phyloP scores from a whole-genome alignment of 352 stramenopile species.

The Globisporangium paroecandrum region DNA sequence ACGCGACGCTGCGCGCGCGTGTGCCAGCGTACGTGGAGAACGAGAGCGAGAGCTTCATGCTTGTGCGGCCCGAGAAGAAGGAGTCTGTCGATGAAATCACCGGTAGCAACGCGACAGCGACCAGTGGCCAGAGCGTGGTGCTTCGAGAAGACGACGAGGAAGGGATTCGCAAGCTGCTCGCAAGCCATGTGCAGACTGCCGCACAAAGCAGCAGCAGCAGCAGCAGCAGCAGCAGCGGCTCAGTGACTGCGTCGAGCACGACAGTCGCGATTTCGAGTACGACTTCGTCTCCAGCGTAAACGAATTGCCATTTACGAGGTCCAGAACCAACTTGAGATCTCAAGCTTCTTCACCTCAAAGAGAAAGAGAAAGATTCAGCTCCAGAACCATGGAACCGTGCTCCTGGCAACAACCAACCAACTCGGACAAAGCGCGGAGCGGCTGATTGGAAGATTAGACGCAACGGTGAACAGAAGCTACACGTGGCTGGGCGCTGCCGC shows the following conservation, averaged over 20 bases:
- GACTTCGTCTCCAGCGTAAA: background rate
- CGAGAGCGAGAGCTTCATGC: constrained; percentile 64
- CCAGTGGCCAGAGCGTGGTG: constrained; percentile 25
- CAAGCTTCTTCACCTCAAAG: background rate
- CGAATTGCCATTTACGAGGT: background rate
- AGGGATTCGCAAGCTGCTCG: constrained; percentile 30
- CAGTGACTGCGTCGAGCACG: constrained; percentile 9
- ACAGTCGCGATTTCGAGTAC: background rate
- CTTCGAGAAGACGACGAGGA: constrained; percentile 40
- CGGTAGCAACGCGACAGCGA: constrained; percentile 2
- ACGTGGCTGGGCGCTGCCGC: background rate
- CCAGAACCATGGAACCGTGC: background rate
- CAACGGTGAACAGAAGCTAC: background rate
- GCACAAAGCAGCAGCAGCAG: constrained; percentile 1
- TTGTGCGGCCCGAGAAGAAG: constrained; percentile 56
- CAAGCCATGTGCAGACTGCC: constrained; percentile 4
- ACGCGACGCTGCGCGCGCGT: constrained; percentile 66
- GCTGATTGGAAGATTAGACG: background rate
- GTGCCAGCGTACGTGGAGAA: constrained; percentile 66
- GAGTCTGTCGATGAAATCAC: constrained; percentile 16
- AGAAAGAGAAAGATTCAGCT: background rate
- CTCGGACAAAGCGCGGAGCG: background rate
- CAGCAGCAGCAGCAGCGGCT: constrained; percentile 1
- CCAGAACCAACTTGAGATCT: background rate
- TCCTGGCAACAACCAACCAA: background rate